Conservation (phyloP, 2,329 filamentous ascomycete genomes). For the Paraconiothyrium sp. region DNA sequence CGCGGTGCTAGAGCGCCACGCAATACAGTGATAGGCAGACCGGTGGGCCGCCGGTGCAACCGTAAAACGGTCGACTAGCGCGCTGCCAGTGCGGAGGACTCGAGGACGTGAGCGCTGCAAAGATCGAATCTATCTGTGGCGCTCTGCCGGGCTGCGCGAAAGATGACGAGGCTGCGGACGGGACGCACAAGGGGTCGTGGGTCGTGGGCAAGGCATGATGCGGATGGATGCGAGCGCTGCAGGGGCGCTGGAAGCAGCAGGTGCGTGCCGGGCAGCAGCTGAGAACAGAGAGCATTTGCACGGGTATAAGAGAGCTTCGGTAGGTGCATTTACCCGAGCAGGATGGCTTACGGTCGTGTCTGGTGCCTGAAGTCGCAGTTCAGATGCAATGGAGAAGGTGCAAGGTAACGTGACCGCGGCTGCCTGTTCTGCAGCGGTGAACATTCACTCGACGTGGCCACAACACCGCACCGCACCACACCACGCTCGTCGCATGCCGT, state of each 20-base stretch:
- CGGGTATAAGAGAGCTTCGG: conserved; percentile 18
- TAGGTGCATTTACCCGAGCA: conserved; percentile 36
- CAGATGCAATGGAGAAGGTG: background rate
- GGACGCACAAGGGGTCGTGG: conserved; percentile 10
- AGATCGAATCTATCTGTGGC: conserved; percentile 7
- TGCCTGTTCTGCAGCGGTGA: too few relatives aligned
- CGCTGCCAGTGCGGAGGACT: conserved; percentile 25
- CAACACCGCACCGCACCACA: too few relatives aligned
- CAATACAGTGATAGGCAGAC: conserved; percentile 25
- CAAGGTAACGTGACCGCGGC: too few relatives aligned
- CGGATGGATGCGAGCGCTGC: conserved; percentile 22
- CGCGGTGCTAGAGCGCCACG: conserved; percentile 23
- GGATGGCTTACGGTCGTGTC: conserved; percentile 16
- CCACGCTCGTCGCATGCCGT: background rate
- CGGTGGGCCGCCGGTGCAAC: conserved; percentile 43
- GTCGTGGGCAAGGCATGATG: conserved; percentile 11
- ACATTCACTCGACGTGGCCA: too few relatives aligned
- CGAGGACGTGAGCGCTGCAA: conserved; percentile 24
- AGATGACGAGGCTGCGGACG: conserved; percentile 10
- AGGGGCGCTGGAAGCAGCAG: conserved; percentile 39
- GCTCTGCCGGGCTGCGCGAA: conserved; percentile 2
- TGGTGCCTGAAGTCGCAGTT: background rate
- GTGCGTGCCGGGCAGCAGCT: conserved; percentile 2
- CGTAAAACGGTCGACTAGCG: conserved; percentile 48
- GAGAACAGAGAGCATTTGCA: conserved; percentile 23